Evolutionary conservation across 2,329 filamentous ascomycete genomes (phyloP), one percentile per base, ranked within the genome.

Genomic region (Chaetomiaceae sp.): DNA sequence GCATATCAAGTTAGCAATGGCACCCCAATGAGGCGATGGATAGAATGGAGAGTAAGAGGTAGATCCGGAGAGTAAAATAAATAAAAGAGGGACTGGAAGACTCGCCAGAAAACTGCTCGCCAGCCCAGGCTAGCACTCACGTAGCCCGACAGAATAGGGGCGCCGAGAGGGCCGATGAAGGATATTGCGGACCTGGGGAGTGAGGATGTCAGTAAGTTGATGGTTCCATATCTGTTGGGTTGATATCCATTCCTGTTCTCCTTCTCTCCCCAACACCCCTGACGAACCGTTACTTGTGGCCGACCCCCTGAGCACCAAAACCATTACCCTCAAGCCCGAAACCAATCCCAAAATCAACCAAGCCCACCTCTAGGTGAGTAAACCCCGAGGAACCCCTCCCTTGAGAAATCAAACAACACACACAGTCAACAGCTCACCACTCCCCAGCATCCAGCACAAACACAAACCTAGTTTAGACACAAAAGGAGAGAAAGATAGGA

Each of bases 21-120:
- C 25, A 6, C 12, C 10, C 9, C 19, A 9, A 19, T 2, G 19
- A 30, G n/a, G 20, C 31, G 6, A 17, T 13, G 30, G 12, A 43
- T 33, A 12, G 12, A 33, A 33, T 13, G 10, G 7, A 49, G 33
- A n/a, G 23, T 23, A 47, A 25, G 30, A 14, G 9, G 37, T 19
- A 14, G 6, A 27, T 27, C n/a, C 25, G 25, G 25, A 6, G 25
- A 27, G 25, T 6, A 27, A 12, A 12, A 12, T 27, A 35, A 14
- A 30, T 16, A 47, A 19, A 33, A 13, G 7, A 25, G 25, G 17
- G 5, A 10, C n/a, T n/a, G n/a, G n/a, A n/a, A n/a, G 17, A 56
- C 52, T 43, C 25, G 53, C 62, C 62, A 63, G 38, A 64, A 63
- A 7, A 45, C 55, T 50, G 59, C 62, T n/a, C 54, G 40, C 61